phyloP scores from a whole-genome alignment of 257 asterid species.

The Ballota nigra region DNA sequence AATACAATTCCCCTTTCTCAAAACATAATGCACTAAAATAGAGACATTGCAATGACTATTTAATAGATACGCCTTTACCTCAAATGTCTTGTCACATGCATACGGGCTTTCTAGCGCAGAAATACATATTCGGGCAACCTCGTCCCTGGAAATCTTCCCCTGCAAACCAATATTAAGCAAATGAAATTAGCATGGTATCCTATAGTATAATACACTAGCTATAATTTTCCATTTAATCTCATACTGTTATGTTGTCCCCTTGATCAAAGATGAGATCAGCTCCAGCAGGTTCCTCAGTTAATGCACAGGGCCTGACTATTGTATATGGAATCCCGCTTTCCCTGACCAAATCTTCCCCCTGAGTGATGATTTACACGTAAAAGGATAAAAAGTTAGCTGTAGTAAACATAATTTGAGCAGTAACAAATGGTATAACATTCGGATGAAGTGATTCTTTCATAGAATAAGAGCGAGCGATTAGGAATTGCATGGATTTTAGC shows the following conservation, averaged over 20 bases:
- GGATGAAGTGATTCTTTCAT: neutral
- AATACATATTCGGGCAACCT: slow-evolving; percentile 82
- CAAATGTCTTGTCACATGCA: slow-evolving; percentile 89
- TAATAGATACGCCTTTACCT: slow-evolving; percentile 42
- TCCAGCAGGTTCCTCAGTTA: slow-evolving; percentile 99
- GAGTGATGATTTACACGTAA: slow-evolving; percentile 6
- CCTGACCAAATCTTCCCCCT: slow-evolving; percentile 93
- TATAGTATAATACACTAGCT: neutral
- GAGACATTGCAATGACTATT: neutral
- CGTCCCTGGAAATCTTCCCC: slow-evolving; percentile 95
- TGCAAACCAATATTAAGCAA: slow-evolving; percentile 25
- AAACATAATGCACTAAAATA: neutral
- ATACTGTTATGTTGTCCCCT: slow-evolving; percentile 94
- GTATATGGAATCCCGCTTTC: slow-evolving; percentile 91
- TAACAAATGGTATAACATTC: neutral
- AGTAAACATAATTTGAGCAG: neutral
- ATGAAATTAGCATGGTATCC: neutral
- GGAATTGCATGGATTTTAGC: neutral
- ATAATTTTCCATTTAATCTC: neutral
- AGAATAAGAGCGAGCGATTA: neutral
- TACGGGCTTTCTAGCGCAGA: slow-evolving; percentile 87
- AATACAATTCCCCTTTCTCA: neutral
- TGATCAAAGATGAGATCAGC: slow-evolving; percentile 94
- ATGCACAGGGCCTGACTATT: slow-evolving; percentile 91
- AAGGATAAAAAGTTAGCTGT: neutral